These are phyloP conservation scores for Phytopythium litorale DNA, from an alignment of 352 stramenopile genomes.

Conservation along the genomic window DNA sequence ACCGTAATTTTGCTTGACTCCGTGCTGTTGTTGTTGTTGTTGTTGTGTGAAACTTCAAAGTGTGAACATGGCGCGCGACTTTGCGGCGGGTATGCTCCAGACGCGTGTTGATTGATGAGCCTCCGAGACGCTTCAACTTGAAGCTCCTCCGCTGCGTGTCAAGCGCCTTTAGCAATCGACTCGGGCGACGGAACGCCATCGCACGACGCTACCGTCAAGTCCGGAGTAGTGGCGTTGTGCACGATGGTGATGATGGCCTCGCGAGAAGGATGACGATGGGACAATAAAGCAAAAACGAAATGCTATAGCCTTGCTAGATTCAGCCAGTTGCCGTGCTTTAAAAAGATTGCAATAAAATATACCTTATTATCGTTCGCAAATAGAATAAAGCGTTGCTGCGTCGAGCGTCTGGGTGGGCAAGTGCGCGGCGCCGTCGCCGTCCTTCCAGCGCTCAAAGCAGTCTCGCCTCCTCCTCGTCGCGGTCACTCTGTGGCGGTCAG, in stretches of 20 bases:
- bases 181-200: no score
- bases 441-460: not conserved
- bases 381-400: conserved; percentile 4
- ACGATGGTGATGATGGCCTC: not conserved
- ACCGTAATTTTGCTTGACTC: not conserved
- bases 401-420: not conserved
- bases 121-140: not conserved
- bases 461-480: not conserved
- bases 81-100: not conserved
- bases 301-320: no score
- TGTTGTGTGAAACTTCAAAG: not conserved
- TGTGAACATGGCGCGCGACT: not conserved
- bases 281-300: no score
- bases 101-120: no score
- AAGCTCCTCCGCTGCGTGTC: no score
- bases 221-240: no score
- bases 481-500: not conserved
- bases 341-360: no score
- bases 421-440: not conserved
- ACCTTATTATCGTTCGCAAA: conserved; percentile 4
- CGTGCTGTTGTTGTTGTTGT: no score
- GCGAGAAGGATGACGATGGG: not conserved
- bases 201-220: no score
- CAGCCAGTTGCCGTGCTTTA: no score
- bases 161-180: no score